These are phyloP conservation scores for Breynia disticha DNA, from an alignment of 441 rosid species.

Conservation along the genomic window DNA sequence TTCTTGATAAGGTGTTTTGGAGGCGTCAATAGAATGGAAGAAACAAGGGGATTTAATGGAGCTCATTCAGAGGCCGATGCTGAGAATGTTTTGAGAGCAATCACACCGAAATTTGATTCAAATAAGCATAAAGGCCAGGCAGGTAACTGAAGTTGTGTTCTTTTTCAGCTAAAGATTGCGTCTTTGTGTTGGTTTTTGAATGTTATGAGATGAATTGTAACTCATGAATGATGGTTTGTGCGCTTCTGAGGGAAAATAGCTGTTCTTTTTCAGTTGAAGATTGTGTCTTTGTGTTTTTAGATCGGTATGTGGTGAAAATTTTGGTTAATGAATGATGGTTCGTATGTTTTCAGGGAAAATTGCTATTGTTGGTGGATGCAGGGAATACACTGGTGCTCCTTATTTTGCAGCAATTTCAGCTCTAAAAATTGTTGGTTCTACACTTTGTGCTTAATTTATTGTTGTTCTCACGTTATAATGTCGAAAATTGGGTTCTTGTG, in stretches of 20 bases:
- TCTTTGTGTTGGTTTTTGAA: neutral
- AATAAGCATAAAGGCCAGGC: conserved; percentile 86
- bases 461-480: conserved; percentile 2
- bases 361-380: conserved; percentile 92
- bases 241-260: conserved; percentile 44
- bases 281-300: neutral
- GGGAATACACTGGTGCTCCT: conserved; percentile 97
- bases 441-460: conserved; percentile 7
- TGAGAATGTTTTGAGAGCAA: conserved; percentile 44
- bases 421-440: conserved; percentile 54
- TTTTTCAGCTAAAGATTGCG: neutral
- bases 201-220: neutral
- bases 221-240: neutral
- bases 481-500: conserved; percentile 1
- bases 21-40: conserved; percentile 31
- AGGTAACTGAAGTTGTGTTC: conserved; percentile 30
- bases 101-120: conserved; percentile 54
- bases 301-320: neutral
- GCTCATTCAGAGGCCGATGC: conserved; percentile 55
- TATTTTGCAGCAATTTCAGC: conserved; percentile 96
- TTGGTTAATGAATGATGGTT: neutral
- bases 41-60: conserved; percentile 22
- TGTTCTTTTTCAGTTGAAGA: neutral
- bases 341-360: conserved; percentile 48
- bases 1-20: conserved; percentile 47